A percentile compares a stretch with the other conserved stretches of the same genome.
phyloP scores from a whole-genome alignment of 1,284 basidiomycete species.

The Rhizopogon parksii region DNA sequence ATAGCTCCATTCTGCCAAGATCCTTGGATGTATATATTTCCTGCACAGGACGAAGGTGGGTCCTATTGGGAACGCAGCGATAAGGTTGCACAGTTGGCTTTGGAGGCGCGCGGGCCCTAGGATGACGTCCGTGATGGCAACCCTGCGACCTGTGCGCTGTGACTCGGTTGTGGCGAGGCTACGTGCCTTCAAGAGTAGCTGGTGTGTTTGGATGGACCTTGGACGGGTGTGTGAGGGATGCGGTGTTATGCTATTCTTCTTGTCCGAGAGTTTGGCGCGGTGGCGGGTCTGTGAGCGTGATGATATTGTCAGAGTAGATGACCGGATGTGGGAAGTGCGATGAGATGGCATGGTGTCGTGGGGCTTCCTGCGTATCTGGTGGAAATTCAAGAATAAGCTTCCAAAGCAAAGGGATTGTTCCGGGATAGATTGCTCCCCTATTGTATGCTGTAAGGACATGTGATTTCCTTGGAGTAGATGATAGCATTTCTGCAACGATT shows the following conservation, averaged over 20 bases:
- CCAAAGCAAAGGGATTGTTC: neutral
- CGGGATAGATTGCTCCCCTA: neutral
- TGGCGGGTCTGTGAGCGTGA: neutral
- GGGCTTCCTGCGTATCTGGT: too few species aligned
- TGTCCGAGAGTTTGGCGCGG: neutral
- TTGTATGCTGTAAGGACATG: neutral
- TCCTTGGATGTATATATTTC: conserved; percentile 26
- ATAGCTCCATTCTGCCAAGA: conserved; percentile 25
- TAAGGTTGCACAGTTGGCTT: conserved; percentile 2
- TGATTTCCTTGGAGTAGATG: neutral
- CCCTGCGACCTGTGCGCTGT: conserved; percentile 18
- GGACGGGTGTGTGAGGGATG: neutral
- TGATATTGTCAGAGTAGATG: neutral
- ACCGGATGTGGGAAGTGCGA: neutral
- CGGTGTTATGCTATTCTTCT: neutral
- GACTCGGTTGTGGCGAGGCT: conserved; percentile 21
- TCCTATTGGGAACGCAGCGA: conserved; percentile 3
- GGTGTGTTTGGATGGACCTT: conserved; percentile 8
- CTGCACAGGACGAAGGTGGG: conserved; percentile 8
- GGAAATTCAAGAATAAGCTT: neutral
- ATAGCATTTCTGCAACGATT: neutral
- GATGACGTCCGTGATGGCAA: conserved; percentile 35
- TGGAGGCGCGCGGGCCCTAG: conserved; percentile 23
- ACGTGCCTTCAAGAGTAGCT: conserved; percentile 24
- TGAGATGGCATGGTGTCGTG: neutral